Evolutionary conservation across 1,284 basidiomycete species (phyloP).

Genomic region (Omphalotus olearius): DNA sequence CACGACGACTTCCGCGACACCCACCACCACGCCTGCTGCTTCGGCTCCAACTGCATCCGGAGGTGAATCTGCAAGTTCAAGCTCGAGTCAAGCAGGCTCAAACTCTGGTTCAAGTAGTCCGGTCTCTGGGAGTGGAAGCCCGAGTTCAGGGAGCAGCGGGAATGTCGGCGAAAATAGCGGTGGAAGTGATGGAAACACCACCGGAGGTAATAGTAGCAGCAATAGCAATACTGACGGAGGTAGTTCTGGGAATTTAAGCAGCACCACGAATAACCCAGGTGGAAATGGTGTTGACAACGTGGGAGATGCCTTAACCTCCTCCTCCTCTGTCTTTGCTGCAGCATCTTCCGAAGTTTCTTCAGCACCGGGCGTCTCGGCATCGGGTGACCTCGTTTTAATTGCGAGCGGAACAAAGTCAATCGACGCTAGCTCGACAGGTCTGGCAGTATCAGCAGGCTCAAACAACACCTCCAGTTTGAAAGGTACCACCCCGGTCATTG

Average conservation of each 20-base stretch:
- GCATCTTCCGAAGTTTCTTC: too few relatives aligned
- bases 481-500: too few relatives aligned
- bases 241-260: neutral
- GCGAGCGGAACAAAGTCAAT: too few relatives aligned
- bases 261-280: neutral
- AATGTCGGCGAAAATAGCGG: neutral
- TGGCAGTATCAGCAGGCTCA: too few relatives aligned
- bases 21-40: constrained; percentile 2
- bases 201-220: neutral
- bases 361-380: too few relatives aligned
- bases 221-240: neutral
- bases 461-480: too few relatives aligned
- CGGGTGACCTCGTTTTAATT: too few relatives aligned
- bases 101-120: constrained; percentile 4
- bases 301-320: too few relatives aligned
- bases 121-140: neutral
- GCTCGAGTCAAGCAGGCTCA: neutral
- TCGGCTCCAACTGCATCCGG: neutral
- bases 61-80: constrained; percentile 3
- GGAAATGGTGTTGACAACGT: too few relatives aligned
- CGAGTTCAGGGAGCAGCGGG: neutral
- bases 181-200: neutral
- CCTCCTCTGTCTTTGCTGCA: too few relatives aligned
- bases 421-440: too few relatives aligned
- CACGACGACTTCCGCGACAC: constrained; percentile 9